Evolutionary conservation across 2,329 filamentous ascomycete species (phyloP), one percentile per base, ranked within the genome.

Genomic region (Colletotrichum endophyticum): DNA sequence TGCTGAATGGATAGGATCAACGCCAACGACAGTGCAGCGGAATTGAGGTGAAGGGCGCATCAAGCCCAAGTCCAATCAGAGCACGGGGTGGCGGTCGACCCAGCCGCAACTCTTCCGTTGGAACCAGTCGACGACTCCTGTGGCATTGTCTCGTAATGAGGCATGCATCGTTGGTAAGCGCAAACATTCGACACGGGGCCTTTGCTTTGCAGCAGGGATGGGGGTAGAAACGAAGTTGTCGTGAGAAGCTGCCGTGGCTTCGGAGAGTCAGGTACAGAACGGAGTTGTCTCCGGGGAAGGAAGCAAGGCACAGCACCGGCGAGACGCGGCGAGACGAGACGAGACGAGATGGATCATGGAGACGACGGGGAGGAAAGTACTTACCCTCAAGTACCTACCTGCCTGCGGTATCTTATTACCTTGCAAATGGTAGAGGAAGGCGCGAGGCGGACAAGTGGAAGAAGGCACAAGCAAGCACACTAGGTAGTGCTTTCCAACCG

Each of bases 201-300:
- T n/a, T 19, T 44, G 63, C 15, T 25, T 66, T 25, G 39, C 27
- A 39, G 34, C 63, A 66, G 63, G 63, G 63, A 53, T 53, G 16
- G 36, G 63, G 39, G 36, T 30, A 32, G 27, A 53, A 57, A 36
- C 28, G 53, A 69, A n/a, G 66, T 59, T 39, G 16, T 69, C 49
- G 36, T 22, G n/a, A 62, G 27, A 57, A 15, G 27, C 25, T 57
- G 28, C n/a, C 30, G 22, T 69, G 15, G 30, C 66, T 28, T 75
- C 72, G 72, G 72, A 72, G 72, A 59, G 61, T 66, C 72, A 59
- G 61, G 68, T 25, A 61, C 61, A 19, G 68, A 72, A 75, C 61
- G 72, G 72, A 75, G 68, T 75, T 66, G 62, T 75, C 67, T 74
- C 72, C 72, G 72, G 61, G 64, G 56, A 19, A 73, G 19, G 9